Evolutionary conservation across 768 basidiomycete species (phyloP).

Genomic region (Strobilomyces echinocephalus): DNA sequence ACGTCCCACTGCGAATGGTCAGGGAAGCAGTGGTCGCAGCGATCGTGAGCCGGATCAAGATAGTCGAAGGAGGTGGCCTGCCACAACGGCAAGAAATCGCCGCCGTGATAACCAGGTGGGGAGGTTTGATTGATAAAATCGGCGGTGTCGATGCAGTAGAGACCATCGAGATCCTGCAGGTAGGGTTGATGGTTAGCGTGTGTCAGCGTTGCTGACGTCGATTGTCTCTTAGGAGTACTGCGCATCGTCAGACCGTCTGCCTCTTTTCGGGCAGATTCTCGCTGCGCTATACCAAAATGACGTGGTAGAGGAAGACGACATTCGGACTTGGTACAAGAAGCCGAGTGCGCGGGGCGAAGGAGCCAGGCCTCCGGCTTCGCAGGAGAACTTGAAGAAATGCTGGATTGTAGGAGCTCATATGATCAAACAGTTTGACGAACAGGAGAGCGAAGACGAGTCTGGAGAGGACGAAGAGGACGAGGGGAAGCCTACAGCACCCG

Average conservation of each 20-base stretch:
- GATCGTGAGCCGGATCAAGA: constrained; percentile 66
- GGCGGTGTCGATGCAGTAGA: constrained; percentile 81
- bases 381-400: constrained; percentile 60
- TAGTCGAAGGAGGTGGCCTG: constrained; percentile 51
- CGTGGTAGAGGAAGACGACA: constrained; percentile 84
- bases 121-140: constrained; percentile 71
- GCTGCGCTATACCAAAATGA: constrained; percentile 89
- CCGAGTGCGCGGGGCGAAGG: constrained; percentile 52
- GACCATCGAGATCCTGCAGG: constrained; percentile 76
- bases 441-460: constrained; percentile 54
- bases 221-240: constrained; percentile 52
- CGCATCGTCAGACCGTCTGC: constrained; percentile 54
- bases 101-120: constrained; percentile 71
- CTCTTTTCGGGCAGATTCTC: constrained; percentile 80
- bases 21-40: constrained; percentile 85
- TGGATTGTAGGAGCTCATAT: constrained; percentile 68
- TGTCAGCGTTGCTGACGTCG: background rate
- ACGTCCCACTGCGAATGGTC: constrained; percentile 82
- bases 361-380: constrained; percentile 33
- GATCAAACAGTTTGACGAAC: constrained; percentile 79
- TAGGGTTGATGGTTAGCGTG: constrained; percentile 22
- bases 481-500: background rate
- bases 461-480: constrained; percentile 21
- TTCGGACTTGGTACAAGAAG: constrained; percentile 77
- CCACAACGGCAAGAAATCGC: constrained; percentile 65